Evolutionary conservation across 352 stramenopile genomes (phyloP), one percentile per base, ranked within the genome.

Genomic region (Pythium sp.): DNA sequence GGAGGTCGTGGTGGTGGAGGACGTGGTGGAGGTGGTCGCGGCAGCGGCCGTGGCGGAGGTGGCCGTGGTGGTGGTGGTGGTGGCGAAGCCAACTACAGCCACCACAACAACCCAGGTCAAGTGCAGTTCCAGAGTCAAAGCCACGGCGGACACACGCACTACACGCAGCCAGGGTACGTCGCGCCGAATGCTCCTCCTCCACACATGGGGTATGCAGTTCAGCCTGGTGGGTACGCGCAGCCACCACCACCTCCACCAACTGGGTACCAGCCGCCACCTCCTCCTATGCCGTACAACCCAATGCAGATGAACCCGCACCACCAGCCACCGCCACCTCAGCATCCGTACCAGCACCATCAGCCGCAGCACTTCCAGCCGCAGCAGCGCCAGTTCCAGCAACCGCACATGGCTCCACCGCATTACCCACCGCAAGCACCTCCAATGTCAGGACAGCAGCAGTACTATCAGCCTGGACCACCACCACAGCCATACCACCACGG

Each of bases 81-180:
- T 54, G 70, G 67, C 56, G 54, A 43, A 11, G 62, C 73, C 34
- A 66, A 12, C 51, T 69, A 65, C 51, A 65, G 71, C 20, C 57
- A 64, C 18, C 69, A 62, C 22, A 60, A 64, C 15, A 41, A 53
- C 41, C 46, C 65, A 22, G 58, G 36, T 18, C 66, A 38, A 24
- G 66, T 65, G 22, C 41, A 62, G 38, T 71, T 82, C 60, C 79
- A 87, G 59, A 84, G 68, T 15, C 75, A 85, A 53, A 76, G 71
- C 20, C 70, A 75, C 61, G 79, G 79, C 20, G 79, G 79, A 4
- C 67, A 77, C 38, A 87, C 79, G 26, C 80, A 84, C 32, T 87
- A 86, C 64, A 87, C 79, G 47, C 78, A 85, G 32, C 76, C 79
- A n/a, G 69, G 69, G 20, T 72, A 62, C 3, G 70, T 38, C 46